Base-by-base conservation (phyloP, 768 basidiomycete genomes). In the Panaeolus papilionaceus region DNA sequence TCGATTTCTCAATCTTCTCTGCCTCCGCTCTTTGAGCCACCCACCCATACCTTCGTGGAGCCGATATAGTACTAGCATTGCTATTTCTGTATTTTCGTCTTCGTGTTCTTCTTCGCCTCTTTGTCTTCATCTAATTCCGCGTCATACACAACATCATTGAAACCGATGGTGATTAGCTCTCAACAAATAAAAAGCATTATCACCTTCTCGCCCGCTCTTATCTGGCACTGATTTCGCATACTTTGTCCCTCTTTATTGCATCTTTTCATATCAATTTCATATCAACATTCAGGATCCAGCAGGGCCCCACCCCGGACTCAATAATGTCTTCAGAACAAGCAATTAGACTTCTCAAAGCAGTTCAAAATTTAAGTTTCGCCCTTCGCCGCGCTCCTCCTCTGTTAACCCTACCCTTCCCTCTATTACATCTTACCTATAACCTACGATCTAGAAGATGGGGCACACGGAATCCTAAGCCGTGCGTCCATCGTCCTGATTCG, bases 361-460 rank as follows among this genome's bases (percentile, higher is more conserved):
- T 33, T 33, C 12, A 28, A 28, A 23, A 12, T 58, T 58, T 58
- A 33, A 23, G 54, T 58, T 58, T 58, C 54, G n/a, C 54, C 28
- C 54, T 58, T 16, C 26, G 54, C 54, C 26, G 54, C 26, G 20
- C 47, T 51, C 47, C 47, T 47, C 45, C 45, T 51, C 47, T 26
- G 23, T 51, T 51, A 51, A 23, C 8, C 20, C 47, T 51, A 51
- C 47, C 47, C 47, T 51, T 51, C 16, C 12, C 47, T 51, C 47
- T 51, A 51, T 51, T 51, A 51, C 47, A 51, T 51, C 47, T 51
- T 51, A 51, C 47, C 20, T 51, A 51, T 51, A 33, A 58, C 54
- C 54, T 58, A 58, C 20, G 54, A 58, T 16, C 26, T 33, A 58
- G 26, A 51, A 51, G 47, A 23, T 3, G 54, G 26, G 28, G 10